Percentiles rank a stretch among this genome's conserved stretches.
Conservation (phyloP, 768 basidiomycete species). For the Pisolithus tinctorius region DNA sequence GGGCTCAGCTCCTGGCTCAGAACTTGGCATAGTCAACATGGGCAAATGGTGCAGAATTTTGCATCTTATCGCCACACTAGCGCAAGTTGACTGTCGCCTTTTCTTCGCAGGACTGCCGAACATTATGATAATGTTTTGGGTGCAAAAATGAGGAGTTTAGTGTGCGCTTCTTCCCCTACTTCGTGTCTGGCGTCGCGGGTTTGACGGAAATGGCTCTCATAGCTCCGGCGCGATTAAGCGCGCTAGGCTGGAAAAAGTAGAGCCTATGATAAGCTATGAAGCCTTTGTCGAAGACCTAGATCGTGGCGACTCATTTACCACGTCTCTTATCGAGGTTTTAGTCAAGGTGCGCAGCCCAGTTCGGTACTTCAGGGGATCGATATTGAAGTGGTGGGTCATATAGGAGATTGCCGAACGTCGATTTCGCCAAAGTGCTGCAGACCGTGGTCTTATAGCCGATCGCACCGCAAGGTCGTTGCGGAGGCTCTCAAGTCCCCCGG, state of each 20-base stretch:
- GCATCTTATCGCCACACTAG: conserved; percentile 1
- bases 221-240: conserved; percentile 72
- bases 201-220: conserved; percentile 2
- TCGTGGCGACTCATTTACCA: conserved; percentile 74
- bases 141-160: conserved; percentile 68
- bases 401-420: conserved; percentile 77
- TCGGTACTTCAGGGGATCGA: neutral
- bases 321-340: conserved; percentile 65
- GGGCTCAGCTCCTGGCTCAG: neutral
- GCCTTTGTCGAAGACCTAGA: conserved; percentile 72
- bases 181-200: neutral
- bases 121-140: conserved; percentile 68
- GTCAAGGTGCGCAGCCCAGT: conserved; percentile 55
- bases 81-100: conserved; percentile 2
- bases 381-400: conserved; percentile 2
- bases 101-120: conserved; percentile 52
- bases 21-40: conserved; percentile 34
- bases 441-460: conserved; percentile 58
- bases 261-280: conserved; percentile 65
- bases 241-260: conserved; percentile 54
- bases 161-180: conserved; percentile 43
- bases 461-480: conserved; percentile 60
- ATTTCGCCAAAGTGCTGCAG: conserved; percentile 42
- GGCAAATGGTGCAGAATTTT: conserved; percentile 60
- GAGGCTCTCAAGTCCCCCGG: conserved; percentile 44